phyloP scores from a whole-genome alignment of 805 yeast genomes.

The Barnettozyma californica region DNA sequence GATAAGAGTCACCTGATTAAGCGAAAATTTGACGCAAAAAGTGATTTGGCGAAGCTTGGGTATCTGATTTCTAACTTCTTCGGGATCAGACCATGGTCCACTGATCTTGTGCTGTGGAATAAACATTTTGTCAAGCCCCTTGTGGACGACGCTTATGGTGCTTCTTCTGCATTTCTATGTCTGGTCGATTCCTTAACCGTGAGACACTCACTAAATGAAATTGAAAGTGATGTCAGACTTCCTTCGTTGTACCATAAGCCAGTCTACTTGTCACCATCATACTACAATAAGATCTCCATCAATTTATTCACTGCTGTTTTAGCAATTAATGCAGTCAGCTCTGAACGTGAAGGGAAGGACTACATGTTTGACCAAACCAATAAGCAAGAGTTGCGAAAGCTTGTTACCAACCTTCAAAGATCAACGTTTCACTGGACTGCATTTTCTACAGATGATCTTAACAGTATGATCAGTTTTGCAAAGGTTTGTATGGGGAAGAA shows the following conservation, averaged over 20 bases:
- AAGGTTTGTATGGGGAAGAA: slow-evolving; percentile 37
- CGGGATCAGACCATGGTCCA: slow-evolving; percentile 52
- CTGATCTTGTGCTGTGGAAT: slow-evolving; percentile 43
- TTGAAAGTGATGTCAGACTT: slow-evolving; percentile 48
- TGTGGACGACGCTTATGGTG: slow-evolving; percentile 32
- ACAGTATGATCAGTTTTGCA: slow-evolving; percentile 45
- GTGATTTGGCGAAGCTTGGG: slow-evolving; percentile 52
- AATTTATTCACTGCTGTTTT: slow-evolving; percentile 62
- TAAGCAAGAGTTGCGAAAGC: slow-evolving; percentile 45
- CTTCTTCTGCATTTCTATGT: slow-evolving; percentile 35
- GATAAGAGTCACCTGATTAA: slow-evolving; percentile 39
- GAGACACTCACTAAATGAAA: slow-evolving; percentile 49
- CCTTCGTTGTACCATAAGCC: slow-evolving; percentile 58
- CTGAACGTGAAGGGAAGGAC: slow-evolving; percentile 61
- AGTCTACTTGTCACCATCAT: slow-evolving; percentile 55
- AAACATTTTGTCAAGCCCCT: slow-evolving; percentile 44
- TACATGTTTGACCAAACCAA: slow-evolving; percentile 67
- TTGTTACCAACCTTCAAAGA: slow-evolving; percentile 57
- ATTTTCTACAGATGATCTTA: slow-evolving; percentile 53
- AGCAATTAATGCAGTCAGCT: slow-evolving; percentile 69
- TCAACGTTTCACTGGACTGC: slow-evolving; percentile 78
- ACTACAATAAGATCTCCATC: slow-evolving; percentile 53
- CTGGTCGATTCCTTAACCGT: slow-evolving; percentile 46
- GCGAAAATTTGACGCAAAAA: slow-evolving; percentile 43
- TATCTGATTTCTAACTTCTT: slow-evolving; percentile 46